A percentile compares a stretch with the other conserved stretches of the same genome.
Conservation (phyloP, 140 eudicot genomes). For the Ambrosia hybrid region DNA sequence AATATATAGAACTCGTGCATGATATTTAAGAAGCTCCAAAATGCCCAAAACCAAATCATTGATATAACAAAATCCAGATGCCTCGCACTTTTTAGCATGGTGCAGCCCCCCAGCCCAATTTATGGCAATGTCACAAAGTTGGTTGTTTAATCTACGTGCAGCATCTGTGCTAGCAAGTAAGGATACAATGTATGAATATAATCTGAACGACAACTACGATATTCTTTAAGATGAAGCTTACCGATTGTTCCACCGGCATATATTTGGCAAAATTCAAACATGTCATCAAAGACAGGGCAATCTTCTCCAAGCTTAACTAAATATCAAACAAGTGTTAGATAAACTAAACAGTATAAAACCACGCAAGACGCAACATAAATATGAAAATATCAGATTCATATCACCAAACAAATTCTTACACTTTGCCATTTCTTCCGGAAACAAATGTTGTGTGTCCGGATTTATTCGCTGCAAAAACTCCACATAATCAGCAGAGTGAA, state of each 20-base stretch:
- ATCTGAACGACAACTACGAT: background rate
- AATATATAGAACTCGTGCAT: slow-evolving; percentile 89
- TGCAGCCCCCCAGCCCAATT: slow-evolving; percentile 99
- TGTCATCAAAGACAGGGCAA: slow-evolving; percentile 94
- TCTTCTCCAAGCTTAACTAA: slow-evolving; percentile 98
- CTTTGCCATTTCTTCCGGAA: slow-evolving; percentile 61
- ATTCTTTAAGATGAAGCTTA: slow-evolving; percentile 21
- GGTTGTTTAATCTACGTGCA: slow-evolving; percentile 91
- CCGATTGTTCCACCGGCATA: slow-evolving; percentile 99
- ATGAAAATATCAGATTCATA: no score
- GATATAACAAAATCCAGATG: slow-evolving; percentile 96
- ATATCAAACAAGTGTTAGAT: slow-evolving; percentile 6
- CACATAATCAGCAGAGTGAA: slow-evolving; percentile 95
- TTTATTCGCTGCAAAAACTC: slow-evolving; percentile 90
- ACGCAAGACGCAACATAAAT: background rate
- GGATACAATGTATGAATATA: background rate
- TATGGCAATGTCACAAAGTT: slow-evolving; percentile 91
- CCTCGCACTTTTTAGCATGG: slow-evolving; percentile 98
- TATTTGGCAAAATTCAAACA: slow-evolving; percentile 93
- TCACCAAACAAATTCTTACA: slow-evolving; percentile 42
- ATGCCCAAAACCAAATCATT: slow-evolving; percentile 95
- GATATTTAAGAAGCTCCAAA: slow-evolving; percentile 95
- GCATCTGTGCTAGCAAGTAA: slow-evolving; percentile 64
- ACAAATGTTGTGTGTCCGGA: slow-evolving; percentile 67
- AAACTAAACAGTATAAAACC: background rate